These are phyloP conservation scores for Nitzschia sp. DNA, from an alignment of 108 stramenopile genomes.

Conservation along the genomic window DNA sequence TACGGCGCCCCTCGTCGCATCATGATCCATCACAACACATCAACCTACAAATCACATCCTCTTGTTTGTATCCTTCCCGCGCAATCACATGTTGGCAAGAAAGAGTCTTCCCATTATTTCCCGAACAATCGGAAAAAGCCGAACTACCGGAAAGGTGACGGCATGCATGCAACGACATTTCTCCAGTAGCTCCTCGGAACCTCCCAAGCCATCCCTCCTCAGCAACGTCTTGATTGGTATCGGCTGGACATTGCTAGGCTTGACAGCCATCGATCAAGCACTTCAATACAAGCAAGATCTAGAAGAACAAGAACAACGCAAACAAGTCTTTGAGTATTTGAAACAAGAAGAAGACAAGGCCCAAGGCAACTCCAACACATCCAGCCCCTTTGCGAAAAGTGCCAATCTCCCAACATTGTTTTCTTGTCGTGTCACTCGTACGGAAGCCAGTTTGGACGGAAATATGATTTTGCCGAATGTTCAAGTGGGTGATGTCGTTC, in stretches of 20 bases:
- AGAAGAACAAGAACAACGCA: constrained; percentile 23
- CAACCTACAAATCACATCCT: no score
- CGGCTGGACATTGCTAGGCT: constrained; percentile 37
- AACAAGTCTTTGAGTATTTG: constrained; percentile 14
- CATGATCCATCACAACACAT: no score
- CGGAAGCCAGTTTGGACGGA: constrained; percentile 31
- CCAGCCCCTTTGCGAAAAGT: constrained; percentile 22
- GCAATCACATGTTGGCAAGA: no score
- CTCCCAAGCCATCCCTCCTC: no score
- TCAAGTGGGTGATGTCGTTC: constrained; percentile 65
- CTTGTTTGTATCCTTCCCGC: no score
- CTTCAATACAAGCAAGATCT: constrained; percentile 45
- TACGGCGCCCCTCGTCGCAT: no score
- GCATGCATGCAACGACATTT: no score
- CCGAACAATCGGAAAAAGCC: no score
- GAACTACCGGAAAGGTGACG: no score
- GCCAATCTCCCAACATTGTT: constrained; percentile 41
- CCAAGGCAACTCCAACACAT: not conserved
- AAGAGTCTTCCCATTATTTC: no score
- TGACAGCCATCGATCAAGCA: constrained; percentile 40
- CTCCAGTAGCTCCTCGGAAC: no score
- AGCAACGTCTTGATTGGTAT: constrained; percentile 25
- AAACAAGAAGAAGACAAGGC: constrained; percentile 35
- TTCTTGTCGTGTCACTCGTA: constrained; percentile 33
- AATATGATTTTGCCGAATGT: constrained; percentile 52